Evolutionary conservation across 345 rosid species (phyloP), one percentile per base, ranked within the genome.

Genomic region (Euclidium syriacum): DNA sequence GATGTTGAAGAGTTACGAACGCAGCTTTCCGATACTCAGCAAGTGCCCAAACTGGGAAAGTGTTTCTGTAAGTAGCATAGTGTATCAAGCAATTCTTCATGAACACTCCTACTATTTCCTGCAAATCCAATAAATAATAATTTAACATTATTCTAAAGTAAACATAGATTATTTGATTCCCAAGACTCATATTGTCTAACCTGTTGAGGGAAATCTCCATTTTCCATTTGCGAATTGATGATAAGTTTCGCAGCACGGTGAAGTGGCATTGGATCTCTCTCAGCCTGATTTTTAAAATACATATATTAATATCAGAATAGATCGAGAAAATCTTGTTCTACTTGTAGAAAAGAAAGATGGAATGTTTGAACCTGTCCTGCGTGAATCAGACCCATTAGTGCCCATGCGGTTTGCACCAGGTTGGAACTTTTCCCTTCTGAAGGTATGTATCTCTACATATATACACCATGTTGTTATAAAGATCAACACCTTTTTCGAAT

Each of bases 201-300:
- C 81, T 85, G 83, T 57, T 85, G 85, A 1, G 97, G 95, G 42
- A 83, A 90, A 56, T 79, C 85, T 2, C 95, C 95, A 43, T 76
- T 70, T 30, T 71, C 84, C 27, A 75, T 17, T 30, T 87, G 95
- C 12, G 88, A 85, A 72, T 78, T 87, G 68, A 90, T 87, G 62
- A 90, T 53, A 29, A 87, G 58, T 59, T 78, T 90, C 12, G 81
- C 92, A 12, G 82, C 95, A 2, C 67, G 75, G 48, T 83, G 87
- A 71, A 87, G 74, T 22, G 97, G 90, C 7, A 63, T 67, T 1
- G 85, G 81, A 64, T 87, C 85, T 52, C 80, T 78, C 62, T 78
- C 78, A 7, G 54, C 80, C 84, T 78, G 47, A 0, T 19, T 7
- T 12, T 24, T 48, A 6, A 7, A 7, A 5, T n/a, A 7, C 4